phyloP scores from a whole-genome alignment of 2,329 filamentous ascomycete species.

The Aspergillus cejpii region DNA sequence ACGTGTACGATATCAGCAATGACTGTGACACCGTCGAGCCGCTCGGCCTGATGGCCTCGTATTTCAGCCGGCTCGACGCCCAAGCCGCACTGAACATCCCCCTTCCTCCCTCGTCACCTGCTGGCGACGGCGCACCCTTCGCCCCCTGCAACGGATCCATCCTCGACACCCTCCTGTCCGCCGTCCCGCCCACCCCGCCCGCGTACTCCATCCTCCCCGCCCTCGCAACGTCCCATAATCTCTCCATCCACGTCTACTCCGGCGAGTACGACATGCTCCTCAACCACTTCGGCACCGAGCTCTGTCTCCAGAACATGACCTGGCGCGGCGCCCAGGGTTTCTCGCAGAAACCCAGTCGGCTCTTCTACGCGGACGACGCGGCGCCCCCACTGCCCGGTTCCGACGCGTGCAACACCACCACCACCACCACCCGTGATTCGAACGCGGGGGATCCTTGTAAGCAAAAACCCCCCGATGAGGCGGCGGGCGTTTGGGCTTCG shows the following conservation, averaged over 20 bases:
- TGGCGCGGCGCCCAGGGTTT: slow-evolving; percentile 36
- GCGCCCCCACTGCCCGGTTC: slow-evolving; percentile 6
- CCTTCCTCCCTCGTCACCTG: slow-evolving; percentile 6
- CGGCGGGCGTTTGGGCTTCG: slow-evolving; percentile 27
- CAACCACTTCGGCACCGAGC: slow-evolving; percentile 34
- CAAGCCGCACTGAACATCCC: slow-evolving; percentile 28
- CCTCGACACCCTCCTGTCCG: slow-evolving; percentile 20
- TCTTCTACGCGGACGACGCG: slow-evolving; percentile 26
- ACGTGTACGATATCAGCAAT: slow-evolving; percentile 31
- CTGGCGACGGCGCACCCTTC: too few species aligned
- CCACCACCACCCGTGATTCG: neutral
- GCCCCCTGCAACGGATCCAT: slow-evolving; percentile 29
- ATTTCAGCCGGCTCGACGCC: slow-evolving; percentile 32
- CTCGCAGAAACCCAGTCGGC: slow-evolving; percentile 18
- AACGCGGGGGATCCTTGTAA: neutral
- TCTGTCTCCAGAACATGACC: slow-evolving; percentile 39
- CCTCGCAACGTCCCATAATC: slow-evolving; percentile 27
- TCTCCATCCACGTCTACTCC: slow-evolving; percentile 34
- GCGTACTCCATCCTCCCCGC: slow-evolving; percentile 30
- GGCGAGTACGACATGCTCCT: slow-evolving; percentile 36
- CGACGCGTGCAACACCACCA: neutral
- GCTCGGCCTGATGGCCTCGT: slow-evolving; percentile 21
- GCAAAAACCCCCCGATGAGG: neutral
- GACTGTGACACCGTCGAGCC: slow-evolving; percentile 26
- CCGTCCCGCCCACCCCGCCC: slow-evolving; percentile 21